phyloP scores from a whole-genome alignment of 2,329 filamentous ascomycete genomes.

The Aspergillus calidoustus region DNA sequence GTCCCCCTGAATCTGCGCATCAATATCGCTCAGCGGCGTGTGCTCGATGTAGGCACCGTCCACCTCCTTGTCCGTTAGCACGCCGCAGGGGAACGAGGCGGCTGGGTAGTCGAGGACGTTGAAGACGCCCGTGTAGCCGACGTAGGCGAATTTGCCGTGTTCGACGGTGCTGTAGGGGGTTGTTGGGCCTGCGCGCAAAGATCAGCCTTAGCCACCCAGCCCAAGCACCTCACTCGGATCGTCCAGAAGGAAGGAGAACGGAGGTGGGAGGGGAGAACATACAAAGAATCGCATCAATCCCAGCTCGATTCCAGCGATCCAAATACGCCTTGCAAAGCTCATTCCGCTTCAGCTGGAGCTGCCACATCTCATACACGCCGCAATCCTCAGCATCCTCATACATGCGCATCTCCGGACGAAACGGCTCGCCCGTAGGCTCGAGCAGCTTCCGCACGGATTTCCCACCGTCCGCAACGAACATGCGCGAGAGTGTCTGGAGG shows the following conservation, averaged over 20 bases:
- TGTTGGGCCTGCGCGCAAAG: conserved; percentile 18
- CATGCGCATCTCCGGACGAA: conserved; percentile 54
- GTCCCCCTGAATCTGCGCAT: conserved; percentile 15
- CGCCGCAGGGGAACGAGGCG: conserved; percentile 27
- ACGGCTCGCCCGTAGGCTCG: conserved; percentile 35
- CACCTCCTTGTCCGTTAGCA: conserved; percentile 21
- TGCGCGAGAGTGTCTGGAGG: not conserved
- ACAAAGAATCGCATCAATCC: conserved; percentile 28
- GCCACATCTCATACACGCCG: conserved; percentile 53
- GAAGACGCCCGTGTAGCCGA: conserved; percentile 28
- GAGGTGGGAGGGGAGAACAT: not conserved
- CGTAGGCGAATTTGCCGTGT: conserved; percentile 23
- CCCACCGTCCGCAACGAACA: conserved; percentile 58
- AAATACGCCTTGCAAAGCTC: conserved; percentile 41
- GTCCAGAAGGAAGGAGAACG: too few relatives aligned
- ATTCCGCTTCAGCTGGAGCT: conserved; percentile 53
- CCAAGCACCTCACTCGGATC: too few relatives aligned
- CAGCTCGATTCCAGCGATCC: conserved; percentile 21
- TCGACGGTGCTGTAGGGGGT: conserved; percentile 28
- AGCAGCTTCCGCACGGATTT: conserved; percentile 43
- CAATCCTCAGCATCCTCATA: conserved; percentile 52
- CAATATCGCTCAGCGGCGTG: conserved; percentile 15
- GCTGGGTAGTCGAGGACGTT: conserved; percentile 28
- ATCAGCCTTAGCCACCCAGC: too few relatives aligned
- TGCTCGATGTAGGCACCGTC: conserved; percentile 11